Evolutionary conservation across 495 filamentous ascomycete species (phyloP).

Genomic region (Neurospora sublineolata): DNA sequence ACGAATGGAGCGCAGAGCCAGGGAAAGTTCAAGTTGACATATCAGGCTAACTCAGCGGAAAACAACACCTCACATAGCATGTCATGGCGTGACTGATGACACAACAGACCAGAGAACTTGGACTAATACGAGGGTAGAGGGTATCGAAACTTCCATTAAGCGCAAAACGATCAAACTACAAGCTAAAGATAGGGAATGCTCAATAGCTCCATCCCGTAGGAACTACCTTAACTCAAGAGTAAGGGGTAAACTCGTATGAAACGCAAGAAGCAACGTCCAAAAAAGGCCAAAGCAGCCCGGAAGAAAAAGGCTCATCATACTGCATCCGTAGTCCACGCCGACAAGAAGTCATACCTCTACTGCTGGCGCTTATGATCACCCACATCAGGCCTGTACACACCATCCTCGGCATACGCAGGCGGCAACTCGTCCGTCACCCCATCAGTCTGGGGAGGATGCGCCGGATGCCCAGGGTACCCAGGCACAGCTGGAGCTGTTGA

Average conservation of each 20-base stretch:
- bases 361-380: conserved; percentile 12
- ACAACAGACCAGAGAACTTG: background rate
- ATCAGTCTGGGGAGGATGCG: background rate
- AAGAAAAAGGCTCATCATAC: background rate
- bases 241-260: background rate
- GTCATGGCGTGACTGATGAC: background rate
- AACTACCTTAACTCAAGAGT: background rate
- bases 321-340: background rate
- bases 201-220: background rate
- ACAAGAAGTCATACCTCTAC: background rate
- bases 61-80: background rate
- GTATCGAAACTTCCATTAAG: background rate
- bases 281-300: background rate
- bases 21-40: background rate
- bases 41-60: background rate
- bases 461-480: conserved; percentile 6
- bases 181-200: background rate
- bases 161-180: background rate
- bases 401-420: conserved; percentile 17
- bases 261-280: background rate
- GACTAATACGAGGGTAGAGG: background rate
- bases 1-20: too few relatives aligned
- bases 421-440: conserved; percentile 7
- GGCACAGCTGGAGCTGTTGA: conserved; percentile 3
- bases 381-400: background rate